Base-by-base conservation (phyloP, 495 filamentous ascomycete species). In the Aspergillus bridgeri region DNA sequence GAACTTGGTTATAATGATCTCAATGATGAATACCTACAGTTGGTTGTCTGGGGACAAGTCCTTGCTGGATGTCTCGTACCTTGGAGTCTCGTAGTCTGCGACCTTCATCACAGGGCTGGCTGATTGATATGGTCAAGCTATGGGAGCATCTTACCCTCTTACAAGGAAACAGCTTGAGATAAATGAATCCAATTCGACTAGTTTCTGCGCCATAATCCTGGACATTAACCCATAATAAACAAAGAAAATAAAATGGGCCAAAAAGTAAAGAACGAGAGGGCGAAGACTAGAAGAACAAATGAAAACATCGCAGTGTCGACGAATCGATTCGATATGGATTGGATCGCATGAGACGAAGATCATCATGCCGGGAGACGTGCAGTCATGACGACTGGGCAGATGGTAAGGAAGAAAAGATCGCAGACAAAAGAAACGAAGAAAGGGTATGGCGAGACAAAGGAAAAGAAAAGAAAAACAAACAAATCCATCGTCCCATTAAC, bases 391-490 rank as follows among this genome's bases (percentile, higher is more conserved):
- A 56, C 65, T 68, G 65, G 63, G 62, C 51, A 42, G 42, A 62
- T 62, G 62, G 60, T 45, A 59, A 19, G 50, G 38, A n/a, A 57
- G 47, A 44, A 58, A 55, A 61, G 49, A 60, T 57, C 48, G 27
- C 27, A 49, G n/a, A 42, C 53, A 52, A 58, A 60, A 54, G 33
- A 53, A 60, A 56, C 53, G 49, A 49, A 57, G 42, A 55, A 56
- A 60, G 61, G 53, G 51, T 53, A 61, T 54, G 56, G 48, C 55
- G 57, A 55, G 48, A 61, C 63, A 53, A 63, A n/a, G n/a, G 53
- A 64, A 54, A 68, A 51, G 47, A 51, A 23, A 42, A 52, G 58
- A 15, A 25, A 20, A 59, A 62, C 22, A 57, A 51, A 43, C 22
- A 25, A 43, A 56, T 18, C 48, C 53, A 53, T 33, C 43, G 25